A percentile compares a stretch with the other conserved stretches of the same genome.
Evolutionary conservation across 495 filamentous ascomycete genomes (phyloP).

Genomic region (Neurospora cerealis): DNA sequence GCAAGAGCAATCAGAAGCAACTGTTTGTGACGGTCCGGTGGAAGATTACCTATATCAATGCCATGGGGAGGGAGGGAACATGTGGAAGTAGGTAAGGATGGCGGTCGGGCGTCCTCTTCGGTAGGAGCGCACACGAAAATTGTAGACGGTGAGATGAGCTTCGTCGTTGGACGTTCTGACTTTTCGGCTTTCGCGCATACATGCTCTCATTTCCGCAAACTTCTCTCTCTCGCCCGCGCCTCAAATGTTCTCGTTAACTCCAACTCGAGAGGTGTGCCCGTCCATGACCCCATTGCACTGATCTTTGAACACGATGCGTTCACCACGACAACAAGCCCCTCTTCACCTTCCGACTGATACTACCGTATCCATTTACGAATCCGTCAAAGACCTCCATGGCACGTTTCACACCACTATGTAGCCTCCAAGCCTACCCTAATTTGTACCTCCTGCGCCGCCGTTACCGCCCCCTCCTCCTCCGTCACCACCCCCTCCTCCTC

Average conservation of each 20-base stretch:
- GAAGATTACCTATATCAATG: too few relatives aligned
- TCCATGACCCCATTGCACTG: not conserved
- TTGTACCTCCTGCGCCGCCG: not conserved
- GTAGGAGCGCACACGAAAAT: not conserved
- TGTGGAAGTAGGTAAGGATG: not conserved
- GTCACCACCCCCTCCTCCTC: not conserved
- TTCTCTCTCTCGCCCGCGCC: not conserved
- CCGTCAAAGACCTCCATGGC: not conserved
- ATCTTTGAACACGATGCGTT: not conserved
- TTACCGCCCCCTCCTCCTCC: too few relatives aligned
- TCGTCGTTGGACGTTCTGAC: not conserved
- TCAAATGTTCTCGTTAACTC: not conserved
- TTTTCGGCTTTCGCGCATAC: too few relatives aligned
- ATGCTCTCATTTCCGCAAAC: not conserved
- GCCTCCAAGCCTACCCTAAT: not conserved
- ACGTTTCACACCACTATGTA: not conserved
- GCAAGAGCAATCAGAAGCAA: not conserved
- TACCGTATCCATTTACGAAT: not conserved
- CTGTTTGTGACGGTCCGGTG: not conserved
- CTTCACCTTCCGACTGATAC: not conserved
- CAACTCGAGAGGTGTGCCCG: not conserved
- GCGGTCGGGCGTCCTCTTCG: not conserved
- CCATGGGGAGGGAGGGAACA: too few relatives aligned
- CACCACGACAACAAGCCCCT: not conserved
- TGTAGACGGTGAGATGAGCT: not conserved